Base-by-base conservation (phyloP, 192 early-diverging fungal species). In the Rhizophagus sp. region DNA sequence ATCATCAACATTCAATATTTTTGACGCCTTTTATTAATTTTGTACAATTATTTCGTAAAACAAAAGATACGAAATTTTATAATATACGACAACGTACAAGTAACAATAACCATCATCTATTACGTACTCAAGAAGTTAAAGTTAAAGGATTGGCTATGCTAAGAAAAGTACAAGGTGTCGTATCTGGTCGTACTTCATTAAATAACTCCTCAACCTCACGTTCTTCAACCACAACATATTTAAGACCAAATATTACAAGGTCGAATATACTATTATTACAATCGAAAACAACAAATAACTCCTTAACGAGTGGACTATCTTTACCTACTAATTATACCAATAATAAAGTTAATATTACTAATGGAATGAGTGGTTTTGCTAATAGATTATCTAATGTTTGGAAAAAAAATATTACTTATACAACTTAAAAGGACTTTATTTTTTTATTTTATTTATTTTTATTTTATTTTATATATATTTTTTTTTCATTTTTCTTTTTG, bases 91-190 rank as follows among this genome's bases (percentile, higher is more conserved):
- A 36, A 36, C 34, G 4, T 4, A 24, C 22, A 50, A 39, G 30
- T 47, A 15, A 72, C 70, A 72, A 73, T 47, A 50, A 50, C 10
- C 39, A 70, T 41, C 36, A 70, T 39, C 4, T 57, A n/a, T 41
- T n/a, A 70, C 30, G 36, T 41, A 25, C 47, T 24, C 30, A 73
- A 22, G 71, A 73, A n/a, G 44, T 73, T 24, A 73, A 49, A 52
- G 24, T 50, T 4, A 73, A 73, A 73, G 71, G 71, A 49, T 50
- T 52, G 47, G 47, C 71, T 27, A 73, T 73, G 71, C 44, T 73
- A 25, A 73, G n/a, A 50, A 73, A 73, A 73, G 44, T 73, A 27
- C 41, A 73, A 30, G 71, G 27, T 4, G 71, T 49, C 5, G 47
- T 73, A 12, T 50, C 44, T 73, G 47, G 71, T 73, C 24, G 15